phyloP scores from a whole-genome alignment of 2,329 filamentous ascomycete genomes.

The Pleoardoris graminearum region DNA sequence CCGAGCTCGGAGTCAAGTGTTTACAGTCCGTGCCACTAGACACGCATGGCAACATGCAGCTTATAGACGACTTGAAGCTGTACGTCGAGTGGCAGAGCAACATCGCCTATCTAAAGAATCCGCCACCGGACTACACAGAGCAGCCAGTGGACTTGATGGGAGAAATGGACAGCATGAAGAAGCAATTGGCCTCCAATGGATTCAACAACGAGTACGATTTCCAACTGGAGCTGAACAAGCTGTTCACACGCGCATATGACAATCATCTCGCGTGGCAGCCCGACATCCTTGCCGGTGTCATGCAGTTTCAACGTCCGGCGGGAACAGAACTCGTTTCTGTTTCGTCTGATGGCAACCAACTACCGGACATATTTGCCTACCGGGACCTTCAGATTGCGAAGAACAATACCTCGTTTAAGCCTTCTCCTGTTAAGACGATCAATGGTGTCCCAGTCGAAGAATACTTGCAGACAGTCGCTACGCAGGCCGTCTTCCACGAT shows the following conservation, averaged over 20 bases:
- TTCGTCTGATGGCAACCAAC: constrained; percentile 39
- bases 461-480: constrained; percentile 40
- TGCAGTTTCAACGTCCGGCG: constrained; percentile 41
- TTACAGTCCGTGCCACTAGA: constrained; percentile 45
- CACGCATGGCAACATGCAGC: constrained; percentile 33
- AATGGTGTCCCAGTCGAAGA: constrained; percentile 40
- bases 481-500: constrained; percentile 42
- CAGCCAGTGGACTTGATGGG: constrained; percentile 45
- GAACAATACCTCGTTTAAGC: constrained; percentile 32
- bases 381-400: constrained; percentile 34
- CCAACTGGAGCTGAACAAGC: constrained; percentile 40
- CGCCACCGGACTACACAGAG: constrained; percentile 43
- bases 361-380: constrained; percentile 45
- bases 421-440: constrained; percentile 44
- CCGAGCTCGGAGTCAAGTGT: constrained; percentile 41
- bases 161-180: constrained; percentile 41
- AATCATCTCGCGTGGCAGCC: constrained; percentile 47
- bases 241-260: constrained; percentile 46
- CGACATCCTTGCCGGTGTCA: constrained; percentile 43
- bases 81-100: constrained; percentile 47
- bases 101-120: constrained; percentile 45
- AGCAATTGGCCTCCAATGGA: constrained; percentile 28
- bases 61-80: constrained; percentile 42
- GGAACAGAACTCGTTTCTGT: constrained; percentile 40
- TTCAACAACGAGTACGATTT: constrained; percentile 49